Evolutionary conservation across 306 rosid genomes (phyloP).

Genomic region (Senna siamea): DNA sequence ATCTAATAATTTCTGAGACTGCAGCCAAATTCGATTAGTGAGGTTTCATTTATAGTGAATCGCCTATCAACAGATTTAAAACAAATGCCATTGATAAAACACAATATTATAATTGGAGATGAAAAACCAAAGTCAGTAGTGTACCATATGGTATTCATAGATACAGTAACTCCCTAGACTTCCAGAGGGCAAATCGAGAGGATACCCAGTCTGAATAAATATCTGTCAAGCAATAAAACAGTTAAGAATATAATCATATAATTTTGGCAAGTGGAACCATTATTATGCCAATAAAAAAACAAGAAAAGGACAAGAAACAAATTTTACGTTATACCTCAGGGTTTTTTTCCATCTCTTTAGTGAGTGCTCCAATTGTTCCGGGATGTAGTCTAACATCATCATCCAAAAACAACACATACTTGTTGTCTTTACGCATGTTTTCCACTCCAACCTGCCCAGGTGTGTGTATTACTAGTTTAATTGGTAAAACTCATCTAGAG

Average conservation of each 20-base stretch:
- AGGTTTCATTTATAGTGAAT: slow-evolving; percentile 13
- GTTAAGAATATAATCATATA: slow-evolving; percentile 36
- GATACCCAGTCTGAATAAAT: slow-evolving; percentile 98
- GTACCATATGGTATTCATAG: slow-evolving; percentile 97
- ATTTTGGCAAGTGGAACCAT: slow-evolving; percentile 14
- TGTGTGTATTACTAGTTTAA: slow-evolving; percentile 25
- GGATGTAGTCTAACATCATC: slow-evolving; percentile 98
- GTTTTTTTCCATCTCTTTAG: slow-evolving; percentile 86
- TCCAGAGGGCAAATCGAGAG: slow-evolving; percentile 98
- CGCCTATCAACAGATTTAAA: neutral
- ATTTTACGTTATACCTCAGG: slow-evolving; percentile 61
- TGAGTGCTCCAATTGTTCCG: slow-evolving; percentile 92
- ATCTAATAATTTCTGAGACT: slow-evolving; percentile 19
- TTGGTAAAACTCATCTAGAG: slow-evolving; percentile 31
- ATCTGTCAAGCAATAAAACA: slow-evolving; percentile 62
- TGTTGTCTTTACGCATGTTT: slow-evolving; percentile 83
- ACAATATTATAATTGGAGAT: slow-evolving; percentile 28
- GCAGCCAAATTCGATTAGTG: slow-evolving; percentile 22
- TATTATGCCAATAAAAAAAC: slow-evolving; percentile 14
- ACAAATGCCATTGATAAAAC: slow-evolving; percentile 29
- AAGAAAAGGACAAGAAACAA: neutral
- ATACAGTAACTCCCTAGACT: slow-evolving; percentile 98
- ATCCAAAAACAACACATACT: slow-evolving; percentile 87
- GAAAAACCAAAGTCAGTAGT: slow-evolving; percentile 18
- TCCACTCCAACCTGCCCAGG: slow-evolving; percentile 86